A percentile compares a stretch with the other conserved stretches of the same genome.
These are phyloP conservation scores for Luffa acutangula DNA, from an alignment of 306 rosid genomes.

Conservation along the genomic window DNA sequence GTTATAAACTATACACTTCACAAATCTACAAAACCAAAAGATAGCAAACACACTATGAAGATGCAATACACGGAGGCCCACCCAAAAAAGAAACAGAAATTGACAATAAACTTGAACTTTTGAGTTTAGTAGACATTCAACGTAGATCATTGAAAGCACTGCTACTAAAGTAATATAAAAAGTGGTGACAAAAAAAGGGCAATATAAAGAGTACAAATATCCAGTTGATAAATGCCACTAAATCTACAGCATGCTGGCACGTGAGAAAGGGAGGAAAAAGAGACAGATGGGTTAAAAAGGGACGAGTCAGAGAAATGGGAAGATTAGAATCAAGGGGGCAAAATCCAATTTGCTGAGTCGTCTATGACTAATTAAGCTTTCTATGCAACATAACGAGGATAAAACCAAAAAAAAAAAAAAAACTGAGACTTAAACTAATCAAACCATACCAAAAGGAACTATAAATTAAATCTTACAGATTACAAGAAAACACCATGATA, in stretches of 20 bases:
- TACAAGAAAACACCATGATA: not conserved
- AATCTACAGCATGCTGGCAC: too few relatives aligned
- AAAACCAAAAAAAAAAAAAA: not conserved
- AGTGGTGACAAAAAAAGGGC: too few relatives aligned
- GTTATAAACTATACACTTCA: not conserved
- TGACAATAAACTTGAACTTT: not conserved
- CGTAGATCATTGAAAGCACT: not conserved
- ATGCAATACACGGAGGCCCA: not conserved
- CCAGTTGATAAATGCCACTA: not conserved
- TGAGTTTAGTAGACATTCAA: not conserved
- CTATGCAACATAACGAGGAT: not conserved
- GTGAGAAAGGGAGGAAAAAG: not conserved
- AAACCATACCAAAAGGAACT: not conserved
- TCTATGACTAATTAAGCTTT: not conserved
- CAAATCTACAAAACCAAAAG: not conserved
- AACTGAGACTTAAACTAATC: not conserved
- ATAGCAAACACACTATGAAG: not conserved
- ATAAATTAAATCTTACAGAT: not conserved
- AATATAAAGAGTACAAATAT: not conserved
- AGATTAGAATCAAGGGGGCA: not conserved
- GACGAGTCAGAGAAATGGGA: not conserved
- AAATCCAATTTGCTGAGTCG: not conserved
- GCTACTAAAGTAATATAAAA: not conserved
- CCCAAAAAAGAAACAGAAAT: not conserved
- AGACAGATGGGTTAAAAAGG: not conserved